Evolutionary conservation across 176 grass and related monocot genomes (phyloP).

Genomic region (Tillandsia leiboldiana): DNA sequence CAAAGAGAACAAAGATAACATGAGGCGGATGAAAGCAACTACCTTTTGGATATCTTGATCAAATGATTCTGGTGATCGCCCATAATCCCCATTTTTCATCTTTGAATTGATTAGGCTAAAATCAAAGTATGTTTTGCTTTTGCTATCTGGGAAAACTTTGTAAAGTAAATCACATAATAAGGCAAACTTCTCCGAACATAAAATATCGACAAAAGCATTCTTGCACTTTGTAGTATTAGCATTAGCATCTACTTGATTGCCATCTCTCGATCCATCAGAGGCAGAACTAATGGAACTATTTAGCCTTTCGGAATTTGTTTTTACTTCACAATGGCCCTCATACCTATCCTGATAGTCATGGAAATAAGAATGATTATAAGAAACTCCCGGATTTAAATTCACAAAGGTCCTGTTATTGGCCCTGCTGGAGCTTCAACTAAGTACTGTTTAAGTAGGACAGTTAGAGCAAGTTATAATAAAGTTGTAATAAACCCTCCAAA

Average conservation of each 20-base stretch:
- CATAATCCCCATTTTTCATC: slow-evolving; percentile 75
- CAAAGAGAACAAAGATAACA: background rate
- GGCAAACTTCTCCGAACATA: slow-evolving; percentile 77
- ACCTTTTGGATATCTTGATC: slow-evolving; percentile 71
- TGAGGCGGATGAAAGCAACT: slow-evolving; percentile 20
- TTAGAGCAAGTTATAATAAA: no score
- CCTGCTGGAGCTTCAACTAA: background rate
- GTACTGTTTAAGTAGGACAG: background rate
- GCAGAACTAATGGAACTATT: slow-evolving; percentile 2
- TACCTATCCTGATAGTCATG: slow-evolving; percentile 30
- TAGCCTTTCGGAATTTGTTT: slow-evolving; percentile 15
- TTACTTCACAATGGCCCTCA: slow-evolving; percentile 16
- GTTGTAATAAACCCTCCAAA: no score
- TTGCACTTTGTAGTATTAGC: slow-evolving; percentile 55
- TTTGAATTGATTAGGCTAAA: slow-evolving; percentile 58
- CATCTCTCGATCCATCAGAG: slow-evolving; percentile 21
- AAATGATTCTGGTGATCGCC: slow-evolving; percentile 38
- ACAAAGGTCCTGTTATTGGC: no score
- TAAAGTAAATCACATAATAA: slow-evolving; percentile 64
- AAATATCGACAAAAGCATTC: slow-evolving; percentile 54
- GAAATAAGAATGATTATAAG: background rate
- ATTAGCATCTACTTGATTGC: slow-evolving; percentile 19
- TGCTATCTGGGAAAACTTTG: slow-evolving; percentile 44
- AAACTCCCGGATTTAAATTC: no score
- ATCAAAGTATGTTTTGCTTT: slow-evolving; percentile 40